Evolutionary conservation across 202 grass and related monocot species (phyloP).

Genomic region (Digitaria exilis): DNA sequence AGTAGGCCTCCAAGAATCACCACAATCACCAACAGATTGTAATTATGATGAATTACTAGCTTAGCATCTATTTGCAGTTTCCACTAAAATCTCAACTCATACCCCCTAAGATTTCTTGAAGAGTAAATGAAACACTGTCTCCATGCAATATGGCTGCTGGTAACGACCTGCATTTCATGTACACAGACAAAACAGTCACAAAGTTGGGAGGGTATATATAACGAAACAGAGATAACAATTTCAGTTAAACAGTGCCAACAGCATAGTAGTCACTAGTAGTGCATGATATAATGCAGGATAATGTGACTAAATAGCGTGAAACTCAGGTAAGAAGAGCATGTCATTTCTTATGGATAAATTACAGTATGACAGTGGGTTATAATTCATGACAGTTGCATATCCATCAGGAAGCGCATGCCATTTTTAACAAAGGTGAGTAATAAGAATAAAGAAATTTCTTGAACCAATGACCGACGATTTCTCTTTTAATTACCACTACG

Average conservation of each 20-base stretch:
- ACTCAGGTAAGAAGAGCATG: neutral
- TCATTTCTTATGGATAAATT: neutral
- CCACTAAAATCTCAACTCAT: constrained; percentile 4
- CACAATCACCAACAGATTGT: neutral
- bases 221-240: neutral
- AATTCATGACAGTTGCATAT: neutral
- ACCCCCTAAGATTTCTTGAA: neutral
- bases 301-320: neutral
- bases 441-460: too few species aligned
- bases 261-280: neutral
- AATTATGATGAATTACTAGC: neutral
- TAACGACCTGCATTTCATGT: neutral
- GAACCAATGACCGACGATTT: too few species aligned
- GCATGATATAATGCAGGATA: neutral
- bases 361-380: neutral
- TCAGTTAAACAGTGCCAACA: neutral
- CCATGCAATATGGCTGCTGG: neutral
- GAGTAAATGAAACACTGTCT: neutral
- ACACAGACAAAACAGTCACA: neutral
- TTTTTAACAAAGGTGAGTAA: neutral
- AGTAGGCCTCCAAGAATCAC: neutral
- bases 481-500: neutral
- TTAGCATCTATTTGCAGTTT: neutral
- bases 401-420: neutral
- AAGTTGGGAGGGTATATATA: neutral